phyloP scores from a whole-genome alignment of 768 basidiomycete species.

The Auricularia sp. region DNA sequence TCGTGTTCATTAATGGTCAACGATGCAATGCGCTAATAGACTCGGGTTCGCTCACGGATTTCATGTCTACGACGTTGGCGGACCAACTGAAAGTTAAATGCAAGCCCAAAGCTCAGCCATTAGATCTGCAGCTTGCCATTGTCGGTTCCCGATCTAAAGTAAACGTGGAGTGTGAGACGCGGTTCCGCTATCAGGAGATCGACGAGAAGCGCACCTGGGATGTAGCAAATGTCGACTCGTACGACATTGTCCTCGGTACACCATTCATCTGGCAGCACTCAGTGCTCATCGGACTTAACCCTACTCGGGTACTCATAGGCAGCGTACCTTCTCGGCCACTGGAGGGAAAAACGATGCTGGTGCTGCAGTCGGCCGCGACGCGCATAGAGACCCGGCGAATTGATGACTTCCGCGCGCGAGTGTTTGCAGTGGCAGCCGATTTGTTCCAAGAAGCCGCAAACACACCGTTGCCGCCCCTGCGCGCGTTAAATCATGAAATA shows the following conservation, averaged over 20 bases:
- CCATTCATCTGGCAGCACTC: neutral
- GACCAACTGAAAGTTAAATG: neutral
- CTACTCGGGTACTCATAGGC: too few relatives aligned
- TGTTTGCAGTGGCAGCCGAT: conserved; percentile 7
- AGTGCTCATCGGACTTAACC: too few relatives aligned
- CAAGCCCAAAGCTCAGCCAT: too few relatives aligned
- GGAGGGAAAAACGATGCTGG: neutral
- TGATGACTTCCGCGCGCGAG: conserved; percentile 2
- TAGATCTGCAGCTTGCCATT: too few relatives aligned
- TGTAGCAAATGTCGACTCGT: conserved; percentile 1
- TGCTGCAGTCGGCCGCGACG: neutral
- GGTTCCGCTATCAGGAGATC: too few relatives aligned
- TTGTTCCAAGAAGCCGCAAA: conserved; percentile 5
- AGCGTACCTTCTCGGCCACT: too few relatives aligned
- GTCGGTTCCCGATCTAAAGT: too few relatives aligned
- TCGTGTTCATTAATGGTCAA: too few relatives aligned
- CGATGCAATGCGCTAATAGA: neutral
- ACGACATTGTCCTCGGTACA: conserved; percentile 3
- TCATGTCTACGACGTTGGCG: conserved; percentile 2
- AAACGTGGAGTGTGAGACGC: too few relatives aligned
- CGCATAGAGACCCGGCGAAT: conserved; percentile 1
- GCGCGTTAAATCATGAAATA: conserved; percentile 10
- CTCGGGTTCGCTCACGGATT: neutral
- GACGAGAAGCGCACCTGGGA: neutral
- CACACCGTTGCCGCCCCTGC: conserved; percentile 5